Conservation (phyloP, 768 basidiomycete species). For the Kwoniella europaea region DNA sequence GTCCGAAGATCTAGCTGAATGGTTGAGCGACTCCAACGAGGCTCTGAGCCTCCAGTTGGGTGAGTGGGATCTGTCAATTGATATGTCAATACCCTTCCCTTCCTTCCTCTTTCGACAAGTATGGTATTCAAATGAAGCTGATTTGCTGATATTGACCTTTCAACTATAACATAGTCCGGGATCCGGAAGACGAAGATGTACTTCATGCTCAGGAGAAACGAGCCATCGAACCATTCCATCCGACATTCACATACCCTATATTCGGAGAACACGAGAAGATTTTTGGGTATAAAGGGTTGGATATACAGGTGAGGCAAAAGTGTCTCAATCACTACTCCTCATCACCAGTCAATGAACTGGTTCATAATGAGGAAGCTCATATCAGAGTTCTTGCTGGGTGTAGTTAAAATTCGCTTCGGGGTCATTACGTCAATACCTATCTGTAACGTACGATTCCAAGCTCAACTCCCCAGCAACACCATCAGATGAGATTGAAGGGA, state of each 20-base stretch:
- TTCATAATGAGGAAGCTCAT: not conserved
- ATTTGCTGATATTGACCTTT: not conserved
- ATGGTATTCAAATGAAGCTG: not conserved
- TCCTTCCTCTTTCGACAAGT: not conserved
- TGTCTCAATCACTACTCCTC: too few relatives aligned
- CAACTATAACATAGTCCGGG: slow-evolving; percentile 64
- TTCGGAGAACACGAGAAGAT: slow-evolving; percentile 96
- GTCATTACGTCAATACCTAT: slow-evolving; percentile 76
- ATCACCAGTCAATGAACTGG: not conserved
- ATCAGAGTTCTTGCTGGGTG: not conserved
- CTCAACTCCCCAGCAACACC: slow-evolving; percentile 65
- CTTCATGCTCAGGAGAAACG: slow-evolving; percentile 67
- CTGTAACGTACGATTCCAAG: slow-evolving; percentile 70
- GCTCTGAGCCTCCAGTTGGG: slow-evolving; percentile 77
- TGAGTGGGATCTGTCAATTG: slow-evolving; percentile 55
- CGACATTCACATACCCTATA: slow-evolving; percentile 94
- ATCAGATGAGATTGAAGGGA: slow-evolving; percentile 85
- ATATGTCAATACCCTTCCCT: not conserved
- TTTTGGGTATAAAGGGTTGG: slow-evolving; percentile 85
- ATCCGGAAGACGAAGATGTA: slow-evolving; percentile 68
- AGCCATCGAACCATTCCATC: slow-evolving; percentile 69
- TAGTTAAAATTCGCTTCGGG: slow-evolving; percentile 88
- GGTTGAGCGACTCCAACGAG: slow-evolving; percentile 80
- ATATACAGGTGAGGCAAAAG: slow-evolving; percentile 69
- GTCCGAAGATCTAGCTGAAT: slow-evolving; percentile 62